Evolutionary conservation across 2,329 filamentous ascomycete genomes (phyloP), one percentile per base, ranked within the genome.

Genomic region (Alternaria triticina): DNA sequence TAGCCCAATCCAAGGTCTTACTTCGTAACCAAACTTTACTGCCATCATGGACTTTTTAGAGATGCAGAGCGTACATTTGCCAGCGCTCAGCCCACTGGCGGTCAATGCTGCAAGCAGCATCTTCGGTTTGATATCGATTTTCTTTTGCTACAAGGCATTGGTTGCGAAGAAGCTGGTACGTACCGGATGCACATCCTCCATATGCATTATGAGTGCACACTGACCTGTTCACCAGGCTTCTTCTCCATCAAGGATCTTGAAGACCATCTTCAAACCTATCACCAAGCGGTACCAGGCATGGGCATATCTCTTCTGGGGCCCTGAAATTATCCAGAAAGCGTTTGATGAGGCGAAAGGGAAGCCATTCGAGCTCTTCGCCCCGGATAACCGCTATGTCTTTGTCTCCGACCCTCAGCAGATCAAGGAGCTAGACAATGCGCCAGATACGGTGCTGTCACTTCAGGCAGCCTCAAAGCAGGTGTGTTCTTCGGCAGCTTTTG

Each of bases 381-480:
- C 66, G 11, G 66, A 67, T 43, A 65, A 59, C 25, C 59, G 66
- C 13, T 66, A 68, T 30, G 65, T 68, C 55, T 68, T 55, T 54
- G 63, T 68, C 4, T 67, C 65, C 43, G 56, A 62, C 15, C 65
- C 62, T 33, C 54, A 60, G 54, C 66, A 68, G 20, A 70, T 70
- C 59, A 70, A 62, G 43, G 65, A 70, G 49, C 43, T 69, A 17
- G 66, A 69, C 20, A 63, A 54, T 54, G 67, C 67, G 11, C 67
- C 66, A 15, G 64, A 68, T 36, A 62, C 55, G 5, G 63, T 67
- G 11, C 46, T 70, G 27, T 70, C 67, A 5, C 51, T 71, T 6
- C 65, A 68, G 22, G 69, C 67, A 5, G 65, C 67, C 3, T 65
- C 69, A 2, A 71, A 71, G 47, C 61, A 65, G 51, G 66, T 66